phyloP scores from a whole-genome alignment of 208 protist species.

The Acanthamoeba royreba region DNA sequence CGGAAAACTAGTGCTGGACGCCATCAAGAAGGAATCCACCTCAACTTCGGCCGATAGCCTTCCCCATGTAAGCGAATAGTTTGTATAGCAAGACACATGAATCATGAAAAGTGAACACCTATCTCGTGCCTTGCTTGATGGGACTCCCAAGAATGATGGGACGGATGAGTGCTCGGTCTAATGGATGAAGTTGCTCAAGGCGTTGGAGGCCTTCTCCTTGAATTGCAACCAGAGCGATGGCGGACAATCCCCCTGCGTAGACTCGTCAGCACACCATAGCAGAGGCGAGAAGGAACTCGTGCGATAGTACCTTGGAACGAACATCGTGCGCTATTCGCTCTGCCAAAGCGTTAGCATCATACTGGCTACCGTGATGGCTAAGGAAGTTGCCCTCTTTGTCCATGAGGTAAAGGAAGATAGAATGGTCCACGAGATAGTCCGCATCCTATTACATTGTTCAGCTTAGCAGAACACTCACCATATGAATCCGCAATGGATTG shows the following conservation, averaged over 20 bases:
- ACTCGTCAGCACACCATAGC: background rate
- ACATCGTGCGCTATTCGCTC: constrained; percentile 6
- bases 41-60: too few relatives aligned
- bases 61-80: too few relatives aligned
- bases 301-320: background rate
- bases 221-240: background rate
- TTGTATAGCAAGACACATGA: too few relatives aligned
- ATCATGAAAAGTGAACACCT: too few relatives aligned
- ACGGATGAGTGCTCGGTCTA: too few relatives aligned
- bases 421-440: constrained; percentile 40
- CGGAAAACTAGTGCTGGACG: background rate
- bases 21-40: too few relatives aligned
- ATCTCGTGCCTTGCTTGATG: too few relatives aligned
- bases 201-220: background rate
- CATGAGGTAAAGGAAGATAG: constrained; percentile 41
- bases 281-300: background rate
- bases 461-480: too few relatives aligned
- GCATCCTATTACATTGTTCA: too few relatives aligned
- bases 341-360: background rate
- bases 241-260: background rate
- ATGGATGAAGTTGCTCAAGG: background rate
- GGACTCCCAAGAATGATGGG: too few relatives aligned
- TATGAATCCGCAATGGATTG: too few relatives aligned
- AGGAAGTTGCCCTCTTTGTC: constrained; percentile 29
- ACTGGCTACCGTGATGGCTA: constrained; percentile 10